Evolutionary conservation across 495 filamentous ascomycete genomes (phyloP).

Genomic region (Aspergillus biplanus): DNA sequence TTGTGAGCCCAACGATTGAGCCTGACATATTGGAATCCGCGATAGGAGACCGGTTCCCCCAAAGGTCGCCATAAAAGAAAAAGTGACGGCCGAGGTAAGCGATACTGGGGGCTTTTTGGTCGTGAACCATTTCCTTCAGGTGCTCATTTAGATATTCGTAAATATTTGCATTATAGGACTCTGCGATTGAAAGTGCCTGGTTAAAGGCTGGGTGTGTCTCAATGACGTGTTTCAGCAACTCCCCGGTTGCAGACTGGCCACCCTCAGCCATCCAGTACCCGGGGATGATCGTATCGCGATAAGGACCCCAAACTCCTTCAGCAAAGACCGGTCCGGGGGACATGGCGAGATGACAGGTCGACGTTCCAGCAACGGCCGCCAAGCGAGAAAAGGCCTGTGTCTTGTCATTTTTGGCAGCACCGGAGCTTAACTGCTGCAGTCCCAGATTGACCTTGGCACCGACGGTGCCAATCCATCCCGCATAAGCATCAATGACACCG

Average conservation of each 20-base stretch:
- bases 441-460: constrained; percentile 84
- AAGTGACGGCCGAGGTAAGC: constrained; percentile 88
- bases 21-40: constrained; percentile 92
- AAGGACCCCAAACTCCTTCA: constrained; percentile 93
- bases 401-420: constrained; percentile 71
- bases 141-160: constrained; percentile 95
- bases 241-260: constrained; percentile 93
- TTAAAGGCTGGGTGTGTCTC: constrained; percentile 90
- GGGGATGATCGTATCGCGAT: constrained; percentile 88
- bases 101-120: constrained; percentile 69
- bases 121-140: constrained; percentile 71
- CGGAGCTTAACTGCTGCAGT: constrained; percentile 60
- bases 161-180: constrained; percentile 78
- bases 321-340: constrained; percentile 89
- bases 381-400: constrained; percentile 91
- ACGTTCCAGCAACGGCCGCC: constrained; percentile 95
- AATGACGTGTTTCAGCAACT: constrained; percentile 89
- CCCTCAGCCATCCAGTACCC: constrained; percentile 96
- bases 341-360: constrained; percentile 97
- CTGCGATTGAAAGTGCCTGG: constrained; percentile 73
- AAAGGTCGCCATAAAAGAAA: constrained; percentile 99
- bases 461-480: constrained; percentile 98
- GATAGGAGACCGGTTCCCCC: constrained; percentile 93
- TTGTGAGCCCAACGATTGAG: constrained; percentile 80
- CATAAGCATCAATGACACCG: constrained; percentile 97